These are phyloP conservation scores for Talaromyces atroroseus DNA, from an alignment of 2,329 filamentous ascomycete species.

Conservation along the genomic window DNA sequence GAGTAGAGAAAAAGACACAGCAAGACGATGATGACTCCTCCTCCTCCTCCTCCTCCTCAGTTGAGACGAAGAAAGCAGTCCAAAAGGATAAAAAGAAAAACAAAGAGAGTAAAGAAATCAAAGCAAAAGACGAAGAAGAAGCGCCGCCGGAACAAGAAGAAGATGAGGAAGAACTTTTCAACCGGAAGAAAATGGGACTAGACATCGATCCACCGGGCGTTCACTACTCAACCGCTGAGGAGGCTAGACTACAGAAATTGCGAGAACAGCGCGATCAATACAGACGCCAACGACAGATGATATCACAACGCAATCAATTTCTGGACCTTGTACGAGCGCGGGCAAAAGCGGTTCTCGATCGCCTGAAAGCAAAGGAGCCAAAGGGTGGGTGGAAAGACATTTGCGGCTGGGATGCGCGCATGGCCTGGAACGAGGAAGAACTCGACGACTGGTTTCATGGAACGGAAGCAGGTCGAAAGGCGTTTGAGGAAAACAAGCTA, in stretches of 20 bases:
- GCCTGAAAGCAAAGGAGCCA: constrained; percentile 40
- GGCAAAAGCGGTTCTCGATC: constrained; percentile 38
- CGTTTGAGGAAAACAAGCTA: constrained; percentile 34
- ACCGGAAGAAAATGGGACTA: constrained; percentile 22
- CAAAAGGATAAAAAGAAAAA: background rate
- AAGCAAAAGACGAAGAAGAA: background rate
- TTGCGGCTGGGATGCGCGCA: constrained; percentile 44
- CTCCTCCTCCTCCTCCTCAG: too few relatives aligned
- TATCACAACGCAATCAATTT: constrained; percentile 38
- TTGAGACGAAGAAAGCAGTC: background rate
- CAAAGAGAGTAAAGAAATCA: background rate
- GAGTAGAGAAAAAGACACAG: background rate
- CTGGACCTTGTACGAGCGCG: constrained; percentile 38
- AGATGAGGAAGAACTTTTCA: constrained; percentile 11
- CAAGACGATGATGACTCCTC: constrained; percentile 4
- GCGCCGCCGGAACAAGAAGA: background rate
- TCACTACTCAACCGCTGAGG: constrained; percentile 35
- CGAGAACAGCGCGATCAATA: constrained; percentile 30
- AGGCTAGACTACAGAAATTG: constrained; percentile 34
- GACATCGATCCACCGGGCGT: constrained; percentile 25
- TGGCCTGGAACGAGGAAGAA: constrained; percentile 45
- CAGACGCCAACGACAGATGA: constrained; percentile 34
- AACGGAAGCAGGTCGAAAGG: constrained; percentile 32
- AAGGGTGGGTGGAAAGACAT: constrained; percentile 45
- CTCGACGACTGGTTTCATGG: constrained; percentile 42